phyloP scores from a whole-genome alignment of 1,284 basidiomycete species.

The Tilletia setariae region DNA sequence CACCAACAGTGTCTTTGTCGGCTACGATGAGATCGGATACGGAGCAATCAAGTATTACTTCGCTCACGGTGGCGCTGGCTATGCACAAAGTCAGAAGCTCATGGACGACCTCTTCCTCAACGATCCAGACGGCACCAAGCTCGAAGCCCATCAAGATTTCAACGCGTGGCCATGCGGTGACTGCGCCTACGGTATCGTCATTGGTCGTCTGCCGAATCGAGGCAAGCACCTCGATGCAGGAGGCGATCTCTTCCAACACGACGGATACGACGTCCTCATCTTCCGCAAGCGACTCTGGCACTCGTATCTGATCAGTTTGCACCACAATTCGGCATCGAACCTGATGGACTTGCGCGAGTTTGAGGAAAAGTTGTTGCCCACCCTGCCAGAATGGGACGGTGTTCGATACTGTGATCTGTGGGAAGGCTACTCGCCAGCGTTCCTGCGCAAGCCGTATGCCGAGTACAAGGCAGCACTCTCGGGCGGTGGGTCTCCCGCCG shows the following conservation, averaged over 20 bases:
- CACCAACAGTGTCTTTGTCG: conserved; percentile 3
- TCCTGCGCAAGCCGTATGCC: conserved; percentile 13
- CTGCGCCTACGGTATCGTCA: conserved; percentile 8
- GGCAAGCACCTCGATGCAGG: conserved; percentile 2
- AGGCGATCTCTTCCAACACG: conserved; percentile 10
- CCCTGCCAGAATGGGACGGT: conserved; percentile 16
- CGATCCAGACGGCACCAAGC: conserved; percentile 3
- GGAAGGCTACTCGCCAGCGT: conserved; percentile 16
- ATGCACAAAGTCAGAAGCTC: neutral
- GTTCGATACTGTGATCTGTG: conserved; percentile 18
- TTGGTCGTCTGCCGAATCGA: neutral
- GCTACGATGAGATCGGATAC: conserved; percentile 16
- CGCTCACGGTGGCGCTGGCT: conserved; percentile 18
- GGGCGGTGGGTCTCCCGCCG: neutral
- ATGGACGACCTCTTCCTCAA: conserved; percentile 14
- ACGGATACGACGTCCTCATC: conserved; percentile 13
- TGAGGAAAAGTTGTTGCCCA: conserved; percentile 17
- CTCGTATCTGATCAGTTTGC: conserved; percentile 16
- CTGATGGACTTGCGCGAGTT: conserved; percentile 18
- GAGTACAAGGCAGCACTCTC: conserved; percentile 6
- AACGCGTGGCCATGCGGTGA: conserved; percentile 16
- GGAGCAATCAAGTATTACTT: conserved; percentile 17
- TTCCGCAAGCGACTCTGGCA: conserved; percentile 15
- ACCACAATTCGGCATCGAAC: conserved; percentile 15
- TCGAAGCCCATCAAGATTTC: neutral